These are phyloP conservation scores for Mycosphaerella arachidis DNA, from an alignment of 2,329 filamentous ascomycete genomes.

Conservation along the genomic window DNA sequence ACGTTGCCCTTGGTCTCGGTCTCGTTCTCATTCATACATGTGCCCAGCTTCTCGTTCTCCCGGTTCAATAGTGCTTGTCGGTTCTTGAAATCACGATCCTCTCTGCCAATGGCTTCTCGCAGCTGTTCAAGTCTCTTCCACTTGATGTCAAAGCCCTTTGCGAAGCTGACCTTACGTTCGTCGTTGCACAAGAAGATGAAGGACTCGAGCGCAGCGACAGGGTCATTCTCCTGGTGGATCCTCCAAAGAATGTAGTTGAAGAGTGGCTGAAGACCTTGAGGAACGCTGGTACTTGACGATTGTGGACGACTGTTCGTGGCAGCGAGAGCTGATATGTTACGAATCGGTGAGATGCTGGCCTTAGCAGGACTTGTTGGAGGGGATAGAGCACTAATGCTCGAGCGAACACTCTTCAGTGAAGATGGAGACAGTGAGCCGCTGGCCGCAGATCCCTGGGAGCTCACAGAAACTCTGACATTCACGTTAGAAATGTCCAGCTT, in stretches of 20 bases:
- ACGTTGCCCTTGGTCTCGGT: constrained; percentile 1
- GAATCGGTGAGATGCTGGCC: constrained; percentile 18
- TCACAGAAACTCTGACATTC: constrained; percentile 38
- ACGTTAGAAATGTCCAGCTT: constrained; percentile 27
- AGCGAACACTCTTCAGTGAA: constrained; percentile 37
- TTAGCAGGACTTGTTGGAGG: constrained; percentile 33
- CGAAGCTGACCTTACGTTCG: constrained; percentile 41
- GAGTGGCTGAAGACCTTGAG: constrained; percentile 41
- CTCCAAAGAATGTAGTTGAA: constrained; percentile 51
- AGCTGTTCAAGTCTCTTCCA: constrained; percentile 48
- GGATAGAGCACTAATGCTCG: constrained; percentile 32
- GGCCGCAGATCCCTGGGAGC: constrained; percentile 41
- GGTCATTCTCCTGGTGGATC: constrained; percentile 47
- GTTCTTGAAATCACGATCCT: constrained; percentile 46
- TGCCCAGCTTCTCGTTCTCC: constrained; percentile 20
- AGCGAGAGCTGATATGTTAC: constrained; percentile 14
- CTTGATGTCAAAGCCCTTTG: constrained; percentile 48
- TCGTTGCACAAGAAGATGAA: constrained; percentile 52
- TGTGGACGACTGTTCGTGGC: constrained; percentile 6
- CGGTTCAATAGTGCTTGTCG: constrained; percentile 28
- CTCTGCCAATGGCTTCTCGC: constrained; percentile 45
- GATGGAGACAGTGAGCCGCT: constrained; percentile 38
- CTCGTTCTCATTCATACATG: background rate
- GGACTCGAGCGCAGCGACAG: constrained; percentile 44
- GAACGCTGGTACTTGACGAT: constrained; percentile 34